Base-by-base conservation (phyloP, 2,329 filamentous ascomycete species). In the Pseudogymnoascus sp. region DNA sequence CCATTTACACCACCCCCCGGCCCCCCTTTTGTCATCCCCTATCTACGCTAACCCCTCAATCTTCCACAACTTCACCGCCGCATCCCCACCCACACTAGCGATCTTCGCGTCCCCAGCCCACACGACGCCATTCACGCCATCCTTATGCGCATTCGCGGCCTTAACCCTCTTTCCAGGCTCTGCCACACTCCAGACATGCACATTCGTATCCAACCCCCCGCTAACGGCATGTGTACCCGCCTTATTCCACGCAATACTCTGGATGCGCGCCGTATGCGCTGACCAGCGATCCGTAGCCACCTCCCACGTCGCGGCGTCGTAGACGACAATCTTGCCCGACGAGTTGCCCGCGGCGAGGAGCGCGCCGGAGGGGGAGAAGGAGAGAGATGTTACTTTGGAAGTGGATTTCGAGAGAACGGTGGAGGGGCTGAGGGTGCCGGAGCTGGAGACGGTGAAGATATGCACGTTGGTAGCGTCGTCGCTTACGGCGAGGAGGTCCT, bases 111-210 rank as follows among this genome's bases (percentile, higher is more conserved):
- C 84, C 28, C 80, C 81, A 12, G 90, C 80, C 91, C 93, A 99
- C 11, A 82, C 82, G 14, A 97, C 88, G 14, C 90, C 93, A 67
- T 88, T 91, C 15, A 97, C 91, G 8, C 94, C 94, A 71, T 97
- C 94, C 76, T 97, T 97, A 77, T 99, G 94, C 58, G 93, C 91
- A 71, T 96, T 96, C 20, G 85, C 76, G 12, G 86, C 87, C 77
- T 94, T 93, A 67, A 95, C 83, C 67, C 93, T 83, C 74, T 89
- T 89, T 2, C 90, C 91, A 0, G 93, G 93, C 71, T 90, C 89
- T 43, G 79, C 77, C 39, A 97, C 75, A 72, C 90, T 96, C 91
- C 94, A 99, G 30, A 96, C 86, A 71, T 90, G 92, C 18, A 99
- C 82, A 70, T 96, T 91, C 0, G 93, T 97, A 72, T 99, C 94